Percentiles rank a stretch among this genome's conserved stretches.
Conservation (phyloP, 1,284 basidiomycete species). For the Cryptococcus depauperatus region DNA sequence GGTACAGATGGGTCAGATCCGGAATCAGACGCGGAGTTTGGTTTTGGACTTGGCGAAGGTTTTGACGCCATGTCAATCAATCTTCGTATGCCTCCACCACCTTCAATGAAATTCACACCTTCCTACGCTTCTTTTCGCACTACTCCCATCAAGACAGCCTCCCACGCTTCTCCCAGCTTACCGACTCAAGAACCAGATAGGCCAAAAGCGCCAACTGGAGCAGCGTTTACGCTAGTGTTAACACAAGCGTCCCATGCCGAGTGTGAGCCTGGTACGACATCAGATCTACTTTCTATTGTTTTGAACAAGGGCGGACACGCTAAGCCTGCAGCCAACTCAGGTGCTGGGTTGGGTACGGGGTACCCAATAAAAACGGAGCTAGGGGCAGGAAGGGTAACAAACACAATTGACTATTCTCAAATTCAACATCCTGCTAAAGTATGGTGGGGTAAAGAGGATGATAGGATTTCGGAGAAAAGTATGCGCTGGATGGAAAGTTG, state of each 20-base stretch:
- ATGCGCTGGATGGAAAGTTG: conserved; percentile 82
- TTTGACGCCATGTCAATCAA: conserved; percentile 8
- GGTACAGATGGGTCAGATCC: background rate
- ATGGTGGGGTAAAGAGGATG: conserved; percentile 90
- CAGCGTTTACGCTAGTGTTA: conserved; percentile 56
- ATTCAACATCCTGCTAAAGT: conserved; percentile 72
- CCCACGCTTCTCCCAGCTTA: background rate
- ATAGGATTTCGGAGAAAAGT: conserved; percentile 80
- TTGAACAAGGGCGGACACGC: conserved; percentile 65
- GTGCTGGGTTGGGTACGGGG: too few relatives aligned
- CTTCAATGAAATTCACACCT: conserved; percentile 1
- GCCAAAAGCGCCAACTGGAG: conserved; percentile 8
- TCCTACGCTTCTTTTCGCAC: conserved; percentile 1
- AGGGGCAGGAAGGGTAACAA: too few relatives aligned
- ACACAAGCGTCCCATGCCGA: conserved; percentile 92
- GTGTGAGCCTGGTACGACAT: conserved; percentile 78
- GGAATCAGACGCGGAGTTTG: background rate
- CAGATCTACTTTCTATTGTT: conserved; percentile 75
- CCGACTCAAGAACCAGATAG: background rate
- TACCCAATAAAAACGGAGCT: too few relatives aligned
- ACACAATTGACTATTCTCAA: conserved; percentile 45
- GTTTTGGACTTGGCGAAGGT: conserved; percentile 10
- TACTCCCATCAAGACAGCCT: background rate
- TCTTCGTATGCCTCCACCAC: conserved; percentile 1
- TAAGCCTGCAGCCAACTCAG: too few relatives aligned